phyloP scores from a whole-genome alignment of 106 monocot species.

The Narthecium ossifragum region DNA sequence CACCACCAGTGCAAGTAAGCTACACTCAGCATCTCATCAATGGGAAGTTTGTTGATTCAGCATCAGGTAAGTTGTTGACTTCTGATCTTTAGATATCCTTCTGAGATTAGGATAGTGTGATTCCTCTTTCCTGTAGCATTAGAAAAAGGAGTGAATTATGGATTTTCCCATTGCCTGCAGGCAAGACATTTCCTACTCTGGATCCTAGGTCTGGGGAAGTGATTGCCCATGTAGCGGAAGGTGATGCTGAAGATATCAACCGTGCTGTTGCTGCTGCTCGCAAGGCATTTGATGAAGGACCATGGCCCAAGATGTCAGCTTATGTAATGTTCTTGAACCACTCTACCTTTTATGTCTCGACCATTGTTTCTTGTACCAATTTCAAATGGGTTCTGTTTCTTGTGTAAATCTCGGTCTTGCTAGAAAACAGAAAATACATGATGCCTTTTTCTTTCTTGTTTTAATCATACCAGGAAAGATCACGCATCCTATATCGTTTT shows the following conservation, averaged over 20 bases:
- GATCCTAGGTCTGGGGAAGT: constrained; percentile 93
- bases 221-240: constrained; percentile 93
- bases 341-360: background rate
- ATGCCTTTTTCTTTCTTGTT: background rate
- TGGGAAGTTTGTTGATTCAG: constrained; percentile 80
- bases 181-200: constrained; percentile 86
- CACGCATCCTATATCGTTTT: constrained; percentile 42
- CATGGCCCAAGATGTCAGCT: constrained; percentile 89
- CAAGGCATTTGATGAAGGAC: constrained; percentile 96
- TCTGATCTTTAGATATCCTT: background rate
- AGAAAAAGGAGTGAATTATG: background rate
- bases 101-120: background rate
- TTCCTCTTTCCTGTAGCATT: background rate
- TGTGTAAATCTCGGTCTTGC: too few species aligned
- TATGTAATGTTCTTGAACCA: constrained; percentile 45
- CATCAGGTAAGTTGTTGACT: constrained; percentile 42
- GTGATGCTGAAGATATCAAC: constrained; percentile 76
- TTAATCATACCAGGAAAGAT: constrained; percentile 57
- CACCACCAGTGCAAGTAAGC: constrained; percentile 65
- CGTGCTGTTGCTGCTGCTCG: constrained; percentile 83
- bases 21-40: constrained; percentile 78
- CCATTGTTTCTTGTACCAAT: background rate
- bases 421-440: too few species aligned
- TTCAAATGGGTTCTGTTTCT: background rate
- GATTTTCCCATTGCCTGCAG: constrained; percentile 17